These are phyloP conservation scores for Colletotrichum tropicicola DNA, from an alignment of 2,329 filamentous ascomycete species.

Conservation along the genomic window DNA sequence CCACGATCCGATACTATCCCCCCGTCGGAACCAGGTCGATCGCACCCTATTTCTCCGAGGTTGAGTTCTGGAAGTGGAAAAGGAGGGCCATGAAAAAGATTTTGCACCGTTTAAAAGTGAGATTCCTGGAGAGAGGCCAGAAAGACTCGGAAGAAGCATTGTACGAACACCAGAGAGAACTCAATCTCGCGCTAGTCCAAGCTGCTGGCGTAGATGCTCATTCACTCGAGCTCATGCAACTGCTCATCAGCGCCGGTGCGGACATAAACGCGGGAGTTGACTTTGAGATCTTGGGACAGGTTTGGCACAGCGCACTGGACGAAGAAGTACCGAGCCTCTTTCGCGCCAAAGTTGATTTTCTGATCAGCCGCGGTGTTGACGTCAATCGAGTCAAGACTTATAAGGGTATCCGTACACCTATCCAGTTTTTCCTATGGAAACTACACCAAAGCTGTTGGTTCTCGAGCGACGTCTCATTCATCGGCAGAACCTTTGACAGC, in stretches of 20 bases:
- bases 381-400: not conserved
- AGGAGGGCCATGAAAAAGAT: not conserved
- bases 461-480: not conserved
- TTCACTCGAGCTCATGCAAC: not conserved
- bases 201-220: not conserved
- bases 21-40: not conserved
- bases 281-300: not conserved
- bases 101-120: not conserved
- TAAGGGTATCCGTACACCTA: not conserved
- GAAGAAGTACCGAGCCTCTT: not conserved
- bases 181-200: not conserved
- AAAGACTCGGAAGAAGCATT: not conserved
- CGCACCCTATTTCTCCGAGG: not conserved
- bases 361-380: not conserved
- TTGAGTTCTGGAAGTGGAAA: not conserved
- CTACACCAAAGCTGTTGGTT: not conserved
- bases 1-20: not conserved
- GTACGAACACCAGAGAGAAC: not conserved
- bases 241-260: not conserved
- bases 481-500: not conserved
- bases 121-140: not conserved
- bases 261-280: not conserved
- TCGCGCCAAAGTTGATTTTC: conserved; percentile 1
- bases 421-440: not conserved
- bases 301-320: not conserved